Evolutionary conservation across 75 land plant species (phyloP).

Genomic region (Selaginella tamariscina): DNA sequence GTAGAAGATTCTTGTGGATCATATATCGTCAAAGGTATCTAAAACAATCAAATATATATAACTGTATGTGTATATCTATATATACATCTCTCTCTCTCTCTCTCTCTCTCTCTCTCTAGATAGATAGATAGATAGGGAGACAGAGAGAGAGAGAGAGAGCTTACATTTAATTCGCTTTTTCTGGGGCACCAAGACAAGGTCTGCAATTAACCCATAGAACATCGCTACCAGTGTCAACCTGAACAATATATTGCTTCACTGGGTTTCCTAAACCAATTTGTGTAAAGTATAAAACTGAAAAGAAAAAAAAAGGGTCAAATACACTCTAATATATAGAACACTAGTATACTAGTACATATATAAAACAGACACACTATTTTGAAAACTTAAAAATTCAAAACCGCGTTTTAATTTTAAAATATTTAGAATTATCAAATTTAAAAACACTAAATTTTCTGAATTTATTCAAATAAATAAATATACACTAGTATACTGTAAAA

Average conservation of each 20-base stretch:
- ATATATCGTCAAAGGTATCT: slow-evolving; percentile 56
- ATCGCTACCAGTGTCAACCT: slow-evolving; percentile 83
- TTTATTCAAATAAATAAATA: too few species aligned
- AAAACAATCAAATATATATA: background rate
- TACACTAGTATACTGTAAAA: too few species aligned
- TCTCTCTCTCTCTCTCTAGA: too few species aligned
- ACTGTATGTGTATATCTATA: too few species aligned
- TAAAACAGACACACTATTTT: too few species aligned
- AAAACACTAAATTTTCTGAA: too few species aligned
- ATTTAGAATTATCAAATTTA: too few species aligned
- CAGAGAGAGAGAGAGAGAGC: background rate
- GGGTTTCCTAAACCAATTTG: slow-evolving; percentile 55
- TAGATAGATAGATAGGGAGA: background rate
- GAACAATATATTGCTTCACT: slow-evolving; percentile 54
- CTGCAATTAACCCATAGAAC: slow-evolving; percentile 76
- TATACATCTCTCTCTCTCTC: too few species aligned
- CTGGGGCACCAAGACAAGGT: slow-evolving; percentile 62
- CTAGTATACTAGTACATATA: too few species aligned
- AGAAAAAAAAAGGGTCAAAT: background rate
- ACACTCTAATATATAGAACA: background rate
- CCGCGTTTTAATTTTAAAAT: too few species aligned
- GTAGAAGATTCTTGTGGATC: slow-evolving; percentile 53
- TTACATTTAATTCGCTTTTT: slow-evolving; percentile 50
- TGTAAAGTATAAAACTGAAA: slow-evolving; percentile 53
- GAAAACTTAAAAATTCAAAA: too few species aligned